Evolutionary conservation across 2,329 filamentous ascomycete genomes (phyloP).

Genomic region (Phyllosticta capitalensis): DNA sequence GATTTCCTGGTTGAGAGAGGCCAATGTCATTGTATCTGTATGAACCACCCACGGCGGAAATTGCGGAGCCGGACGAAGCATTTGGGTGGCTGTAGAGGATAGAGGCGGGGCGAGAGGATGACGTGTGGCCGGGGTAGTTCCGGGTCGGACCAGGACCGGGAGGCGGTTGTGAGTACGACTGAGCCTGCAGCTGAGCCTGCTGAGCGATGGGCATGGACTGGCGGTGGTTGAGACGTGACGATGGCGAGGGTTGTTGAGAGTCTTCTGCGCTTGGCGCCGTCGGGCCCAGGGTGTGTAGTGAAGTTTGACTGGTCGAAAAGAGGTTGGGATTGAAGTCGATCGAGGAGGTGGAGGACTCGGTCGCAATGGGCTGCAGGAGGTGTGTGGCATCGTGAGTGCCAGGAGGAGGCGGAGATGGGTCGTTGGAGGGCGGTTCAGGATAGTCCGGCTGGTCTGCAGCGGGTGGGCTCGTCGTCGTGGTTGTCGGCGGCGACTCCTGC

Average conservation of each 20-base stretch:
- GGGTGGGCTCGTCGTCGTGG: neutral
- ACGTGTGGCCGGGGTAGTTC: conserved; percentile 19
- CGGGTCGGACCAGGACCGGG: conserved; percentile 19
- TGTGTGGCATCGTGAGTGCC: conserved; percentile 19
- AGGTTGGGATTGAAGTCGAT: conserved; percentile 33
- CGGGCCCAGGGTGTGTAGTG: conserved; percentile 16
- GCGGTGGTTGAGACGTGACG: conserved; percentile 29
- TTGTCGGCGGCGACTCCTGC: conserved; percentile 3
- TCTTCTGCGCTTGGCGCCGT: conserved; percentile 20
- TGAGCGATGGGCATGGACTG: conserved; percentile 35
- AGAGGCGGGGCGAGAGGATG: conserved; percentile 30
- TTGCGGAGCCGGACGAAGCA: conserved; percentile 35
- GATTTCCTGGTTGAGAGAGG: conserved; percentile 31
- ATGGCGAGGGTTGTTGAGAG: conserved; percentile 19
- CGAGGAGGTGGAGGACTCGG: conserved; percentile 17
- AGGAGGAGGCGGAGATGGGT: conserved; percentile 30
- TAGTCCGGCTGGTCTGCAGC: conserved; percentile 17
- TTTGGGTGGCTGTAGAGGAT: conserved; percentile 42
- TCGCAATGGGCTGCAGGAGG: conserved; percentile 24
- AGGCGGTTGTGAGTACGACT: conserved; percentile 19
- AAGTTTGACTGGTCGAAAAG: conserved; percentile 22
- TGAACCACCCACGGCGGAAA: conserved; percentile 24
- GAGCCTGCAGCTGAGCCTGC: conserved; percentile 31
- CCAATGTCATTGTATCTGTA: conserved; percentile 40
- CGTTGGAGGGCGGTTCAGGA: conserved; percentile 24